Base-by-base conservation (phyloP, 169 alveolate species). In the Babesia ovata region DNA sequence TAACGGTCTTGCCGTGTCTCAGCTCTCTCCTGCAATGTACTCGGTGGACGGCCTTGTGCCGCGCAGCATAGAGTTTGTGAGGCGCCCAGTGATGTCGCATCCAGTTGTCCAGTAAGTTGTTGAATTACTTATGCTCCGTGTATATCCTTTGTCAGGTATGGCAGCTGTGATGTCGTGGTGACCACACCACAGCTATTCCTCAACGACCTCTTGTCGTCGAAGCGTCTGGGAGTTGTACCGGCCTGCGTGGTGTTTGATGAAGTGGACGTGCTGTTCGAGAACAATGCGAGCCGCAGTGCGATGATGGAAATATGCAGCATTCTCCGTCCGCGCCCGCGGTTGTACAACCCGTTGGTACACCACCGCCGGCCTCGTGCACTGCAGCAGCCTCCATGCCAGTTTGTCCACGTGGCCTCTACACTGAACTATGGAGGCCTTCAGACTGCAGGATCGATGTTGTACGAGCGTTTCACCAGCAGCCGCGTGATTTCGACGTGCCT, bases 171-270 rank as follows among this genome's bases (percentile, higher is more conserved):
- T 48, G 82, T 89, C 0, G 75, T 89, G 46, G 79, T 89, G 13
- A 85, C 91, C 29, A 89, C 93, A 6, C 91, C 91, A 14, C 91
- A 89, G 53, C 49, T 79, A 42, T 89, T 85, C 70, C 72, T 85
- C 11, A 74, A 84, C 29, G 76, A 79, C 44, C 71, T 76, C 28
- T 63, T 85, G 67, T 52, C 73, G 24, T 61, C 78, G 36, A 44
- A 45, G 39, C 45, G 46, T 19, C 58, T 61, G 50, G 70, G 72
- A n/a, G 36, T 72, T 33, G 75, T 79, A 17, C 93, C 93, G 44
- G 82, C 88, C 10, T 77, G 87, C 24, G 85, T 89, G 29, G 91
- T 89, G 13, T 89, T 89, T 53, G 93, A 89, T 65, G 93, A 89
- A 65, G 86, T 82, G 46, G 93, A 89, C 50, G 76, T 72, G 84